A percentile compares a stretch with the other conserved stretches of the same genome.
These are phyloP conservation scores for Aspergillus thermomutatus DNA, from an alignment of 2,329 filamentous ascomycete species.

Conservation along the genomic window DNA sequence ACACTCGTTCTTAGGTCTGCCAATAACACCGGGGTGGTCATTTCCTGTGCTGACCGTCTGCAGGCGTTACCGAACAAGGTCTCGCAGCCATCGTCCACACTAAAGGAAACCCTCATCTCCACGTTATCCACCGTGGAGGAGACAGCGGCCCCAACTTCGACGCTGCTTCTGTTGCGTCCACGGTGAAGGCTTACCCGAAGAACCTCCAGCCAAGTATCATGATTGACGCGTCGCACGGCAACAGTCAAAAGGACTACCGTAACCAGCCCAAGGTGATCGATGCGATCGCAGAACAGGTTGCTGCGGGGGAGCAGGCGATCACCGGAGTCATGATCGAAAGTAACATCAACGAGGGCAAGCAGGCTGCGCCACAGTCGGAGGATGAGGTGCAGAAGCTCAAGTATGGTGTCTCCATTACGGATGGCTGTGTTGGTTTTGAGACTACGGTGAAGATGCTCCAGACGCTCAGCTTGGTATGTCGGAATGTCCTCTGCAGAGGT, in stretches of 20 bases:
- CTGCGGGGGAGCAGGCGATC: background rate
- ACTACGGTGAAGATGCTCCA: background rate
- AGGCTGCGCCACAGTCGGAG: background rate
- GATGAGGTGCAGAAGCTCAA: background rate
- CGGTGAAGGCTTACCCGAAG: background rate
- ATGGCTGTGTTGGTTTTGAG: background rate
- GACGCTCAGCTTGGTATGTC: background rate
- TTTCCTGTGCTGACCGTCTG: background rate
- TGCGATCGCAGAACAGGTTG: background rate
- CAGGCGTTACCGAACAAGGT: background rate
- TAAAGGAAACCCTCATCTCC: background rate
- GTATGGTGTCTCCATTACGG: background rate
- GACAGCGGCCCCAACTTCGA: background rate
- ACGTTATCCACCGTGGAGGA: background rate
- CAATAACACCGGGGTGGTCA: too few species aligned
- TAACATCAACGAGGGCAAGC: background rate
- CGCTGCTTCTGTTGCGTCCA: background rate
- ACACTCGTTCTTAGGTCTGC: background rate
- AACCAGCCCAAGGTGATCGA: background rate
- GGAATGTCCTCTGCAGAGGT: background rate
- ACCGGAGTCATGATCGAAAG: background rate
- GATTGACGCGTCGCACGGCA: background rate
- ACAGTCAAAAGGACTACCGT: background rate
- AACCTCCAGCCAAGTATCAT: background rate
- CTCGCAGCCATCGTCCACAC: background rate